Evolutionary conservation across 257 asterid species (phyloP).

Genomic region (Leptodermis oblonga): DNA sequence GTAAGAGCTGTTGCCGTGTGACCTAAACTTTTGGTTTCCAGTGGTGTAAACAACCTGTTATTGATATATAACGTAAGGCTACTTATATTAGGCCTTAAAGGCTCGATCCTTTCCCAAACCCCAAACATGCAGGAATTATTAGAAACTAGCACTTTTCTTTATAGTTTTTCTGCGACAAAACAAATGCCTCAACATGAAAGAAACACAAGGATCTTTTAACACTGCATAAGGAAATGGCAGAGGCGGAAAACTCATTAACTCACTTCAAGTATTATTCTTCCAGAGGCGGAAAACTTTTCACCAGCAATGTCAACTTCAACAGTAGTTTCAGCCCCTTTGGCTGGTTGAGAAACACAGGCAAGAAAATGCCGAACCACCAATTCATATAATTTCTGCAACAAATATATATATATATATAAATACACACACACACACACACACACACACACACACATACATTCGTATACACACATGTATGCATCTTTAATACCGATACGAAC

Average conservation of each 20-base stretch:
- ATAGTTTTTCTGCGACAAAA: neutral
- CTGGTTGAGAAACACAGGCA: conserved; percentile 99
- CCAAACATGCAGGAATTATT: no score
- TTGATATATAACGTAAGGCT: neutral
- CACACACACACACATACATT: neutral
- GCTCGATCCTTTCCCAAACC: neutral
- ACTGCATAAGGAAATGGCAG: neutral
- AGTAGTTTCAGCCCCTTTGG: conserved; percentile 88
- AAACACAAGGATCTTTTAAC: neutral
- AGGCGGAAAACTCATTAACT: conserved; percentile 31
- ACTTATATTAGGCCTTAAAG: neutral
- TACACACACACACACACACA: no score
- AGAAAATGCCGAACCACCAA: conserved; percentile 97
- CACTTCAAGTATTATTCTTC: conserved; percentile 87
- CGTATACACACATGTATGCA: neutral
- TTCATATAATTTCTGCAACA: conserved; percentile 81
- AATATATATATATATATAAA: no score
- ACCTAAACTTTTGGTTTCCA: neutral
- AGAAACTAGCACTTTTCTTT: neutral
- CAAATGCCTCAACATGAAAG: neutral
- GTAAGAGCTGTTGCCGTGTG: neutral
- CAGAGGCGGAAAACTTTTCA: conserved; percentile 77
- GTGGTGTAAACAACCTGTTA: neutral
- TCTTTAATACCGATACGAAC: neutral
- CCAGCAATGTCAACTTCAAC: conserved; percentile 96